Base-by-base conservation (phyloP, 140 eudicot species). In the Stevia rebaudiana region DNA sequence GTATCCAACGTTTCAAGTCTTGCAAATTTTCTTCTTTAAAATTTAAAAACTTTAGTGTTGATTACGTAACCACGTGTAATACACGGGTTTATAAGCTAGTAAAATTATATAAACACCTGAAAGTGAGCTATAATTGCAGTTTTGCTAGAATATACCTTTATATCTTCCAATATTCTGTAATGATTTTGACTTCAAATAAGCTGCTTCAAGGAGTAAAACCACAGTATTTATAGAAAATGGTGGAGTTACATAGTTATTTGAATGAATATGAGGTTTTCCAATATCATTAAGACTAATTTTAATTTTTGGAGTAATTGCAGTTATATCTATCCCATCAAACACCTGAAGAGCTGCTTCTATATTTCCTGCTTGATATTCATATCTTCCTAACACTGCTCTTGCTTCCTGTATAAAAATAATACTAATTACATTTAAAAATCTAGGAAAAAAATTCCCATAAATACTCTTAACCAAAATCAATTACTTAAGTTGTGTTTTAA, bases 331-430 rank as follows among this genome's bases (percentile, higher is more conserved):
- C 24, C 95, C 98, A 78, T 88, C 95, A 63, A 83, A 92, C 58
- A 92, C 96, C 65, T 76, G 94, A 39, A 92, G 70, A 53, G 98
- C 98, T 19, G 87, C 89, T 79, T 92, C 98, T 40, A 78, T 61
- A 72, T 92, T 92, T 61, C 98, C 98, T 64, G 75, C 88, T 56
- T 92, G 98, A 80, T 83, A 92, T 63, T 92, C 96, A 61, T 83
- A 85, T 78, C 92, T 83, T 60, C 98, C 98, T 74, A 92, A 52
- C 75, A 92, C 75, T 49, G 96, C 96, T 76, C 98, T 83, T 52
- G 98, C 96, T 81, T 88, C 98, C 98, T 92, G 79, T 35, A 70
- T 46, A 59, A 63, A 52, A 22, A 37, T n/a, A 24, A 58, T 50
- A 48, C 50, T 51, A 16, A 17, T 21, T 16, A 57, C 17, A 17